These are phyloP conservation scores for Nigrospora sphaerica DNA, from an alignment of 2,329 filamentous ascomycete genomes.

Conservation along the genomic window DNA sequence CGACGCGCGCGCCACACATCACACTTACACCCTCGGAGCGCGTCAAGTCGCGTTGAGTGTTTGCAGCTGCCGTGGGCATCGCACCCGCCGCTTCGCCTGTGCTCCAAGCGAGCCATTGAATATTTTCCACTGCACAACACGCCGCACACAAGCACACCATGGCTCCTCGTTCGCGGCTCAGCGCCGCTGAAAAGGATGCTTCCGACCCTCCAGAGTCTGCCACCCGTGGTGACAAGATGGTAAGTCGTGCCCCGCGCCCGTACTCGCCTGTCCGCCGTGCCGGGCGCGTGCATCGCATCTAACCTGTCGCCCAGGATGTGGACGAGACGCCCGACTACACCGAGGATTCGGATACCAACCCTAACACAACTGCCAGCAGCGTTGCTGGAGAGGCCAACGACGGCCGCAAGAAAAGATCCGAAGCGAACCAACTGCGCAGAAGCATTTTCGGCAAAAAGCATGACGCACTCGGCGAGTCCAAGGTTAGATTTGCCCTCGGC, in stretches of 20 bases:
- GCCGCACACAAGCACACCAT: constrained; percentile 35
- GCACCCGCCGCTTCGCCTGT: too few relatives aligned
- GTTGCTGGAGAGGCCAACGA: constrained; percentile 72
- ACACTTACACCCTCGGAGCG: constrained; percentile 21
- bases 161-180: constrained; percentile 47
- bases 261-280: background rate
- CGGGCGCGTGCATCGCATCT: background rate
- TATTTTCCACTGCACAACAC: constrained; percentile 2
- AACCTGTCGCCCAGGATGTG: constrained; percentile 34
- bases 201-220: constrained; percentile 49
- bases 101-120: background rate
- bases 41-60: constrained; percentile 53
- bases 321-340: constrained; percentile 62
- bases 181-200: constrained; percentile 51
- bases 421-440: constrained; percentile 83
- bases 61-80: constrained; percentile 11
- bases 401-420: constrained; percentile 77
- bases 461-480: constrained; percentile 82
- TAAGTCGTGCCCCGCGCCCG: constrained; percentile 20
- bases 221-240: constrained; percentile 39
- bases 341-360: constrained; percentile 56
- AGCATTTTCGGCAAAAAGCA: constrained; percentile 95
- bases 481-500: constrained; percentile 49
- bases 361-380: constrained; percentile 72
- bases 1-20: too few relatives aligned